Base-by-base conservation (phyloP, 768 basidiomycete genomes). In the Russula earlei region DNA sequence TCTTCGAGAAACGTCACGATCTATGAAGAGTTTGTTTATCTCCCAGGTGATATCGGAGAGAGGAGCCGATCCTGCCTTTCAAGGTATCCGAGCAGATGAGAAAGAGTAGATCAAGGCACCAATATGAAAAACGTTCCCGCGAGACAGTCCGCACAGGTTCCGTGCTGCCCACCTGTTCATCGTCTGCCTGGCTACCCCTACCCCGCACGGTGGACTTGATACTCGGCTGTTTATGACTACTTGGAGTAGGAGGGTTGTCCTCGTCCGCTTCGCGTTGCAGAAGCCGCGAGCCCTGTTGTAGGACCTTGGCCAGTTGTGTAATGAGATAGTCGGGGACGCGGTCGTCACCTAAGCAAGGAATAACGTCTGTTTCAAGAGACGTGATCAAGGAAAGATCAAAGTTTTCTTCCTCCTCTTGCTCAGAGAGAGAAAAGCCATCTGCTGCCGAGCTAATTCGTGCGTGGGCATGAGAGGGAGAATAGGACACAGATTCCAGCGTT, bases 31-130 rank as follows among this genome's bases (percentile, higher is more conserved):
- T 11, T 31, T n/a, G 56, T 53, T 20, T 31, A 29, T 19, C 38
- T 11, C 8, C 17, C n/a, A 24, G 25, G 8, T n/a, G 5, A 14
- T 34, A 24, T 9, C 15, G 46, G n/a, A 36, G 22, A 5, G 20
- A 1, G 5, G 22, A 38, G 25, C 27, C 34, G 15, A 31, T 56
- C 72, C 27, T 56, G 84, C 87, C 85, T 69, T 74, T 75, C 1
- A 79, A 80, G 0, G 74, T 72, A 62, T 83, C 71, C 0, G 87
- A 86, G 63, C 88, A 93, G 29, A 93, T 75, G 60, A 87, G 66
- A 68, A 94, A 93, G 33, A 95, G 67, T 11, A 93, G 71, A 64
- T 95, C 91, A 54, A 94, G 85, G 65, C 88, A 92, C 91, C 91
- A 94, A 71, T 90, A 93, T 7, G 88, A 84, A 66, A 94, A 94